These are phyloP conservation scores for Craspedostauros australis DNA, from an alignment of 108 stramenopile genomes.

Conservation along the genomic window DNA sequence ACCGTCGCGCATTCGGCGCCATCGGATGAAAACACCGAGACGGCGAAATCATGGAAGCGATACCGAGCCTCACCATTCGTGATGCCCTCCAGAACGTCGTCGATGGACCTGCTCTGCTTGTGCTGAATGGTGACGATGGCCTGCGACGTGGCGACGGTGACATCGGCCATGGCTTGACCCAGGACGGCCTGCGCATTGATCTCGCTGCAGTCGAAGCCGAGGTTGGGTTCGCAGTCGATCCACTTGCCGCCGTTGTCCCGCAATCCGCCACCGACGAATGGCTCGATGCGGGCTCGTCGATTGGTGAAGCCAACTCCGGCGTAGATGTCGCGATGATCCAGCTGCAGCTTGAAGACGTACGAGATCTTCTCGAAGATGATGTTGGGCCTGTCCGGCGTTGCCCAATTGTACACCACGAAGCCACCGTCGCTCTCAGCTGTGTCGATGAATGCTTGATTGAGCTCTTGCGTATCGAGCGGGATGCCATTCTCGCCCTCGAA, in stretches of 20 bases:
- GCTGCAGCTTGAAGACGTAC: background rate
- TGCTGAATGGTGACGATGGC: background rate
- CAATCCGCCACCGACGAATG: background rate
- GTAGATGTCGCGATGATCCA: too few species aligned
- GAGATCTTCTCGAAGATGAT: background rate
- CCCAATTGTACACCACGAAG: background rate
- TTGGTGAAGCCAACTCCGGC: slow-evolving; percentile 3
- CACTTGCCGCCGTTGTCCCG: background rate
- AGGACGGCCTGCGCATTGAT: background rate
- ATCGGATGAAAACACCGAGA: background rate
- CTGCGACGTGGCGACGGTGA: background rate
- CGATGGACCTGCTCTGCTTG: background rate
- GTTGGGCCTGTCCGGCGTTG: background rate
- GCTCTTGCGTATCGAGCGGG: background rate
- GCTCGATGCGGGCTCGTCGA: background rate
- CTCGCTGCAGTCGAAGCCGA: background rate
- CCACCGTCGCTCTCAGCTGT: background rate
- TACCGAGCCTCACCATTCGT: background rate
- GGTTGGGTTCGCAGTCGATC: background rate
- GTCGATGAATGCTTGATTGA: background rate
- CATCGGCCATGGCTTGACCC: background rate
- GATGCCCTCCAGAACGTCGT: slow-evolving; percentile 1
- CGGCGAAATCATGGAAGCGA: slow-evolving; percentile 3
- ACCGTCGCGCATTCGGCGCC: background rate
- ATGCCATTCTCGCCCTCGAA: background rate